Conservation (phyloP, 208 protist genomes). For the Novymonas esmeraldas region DNA sequence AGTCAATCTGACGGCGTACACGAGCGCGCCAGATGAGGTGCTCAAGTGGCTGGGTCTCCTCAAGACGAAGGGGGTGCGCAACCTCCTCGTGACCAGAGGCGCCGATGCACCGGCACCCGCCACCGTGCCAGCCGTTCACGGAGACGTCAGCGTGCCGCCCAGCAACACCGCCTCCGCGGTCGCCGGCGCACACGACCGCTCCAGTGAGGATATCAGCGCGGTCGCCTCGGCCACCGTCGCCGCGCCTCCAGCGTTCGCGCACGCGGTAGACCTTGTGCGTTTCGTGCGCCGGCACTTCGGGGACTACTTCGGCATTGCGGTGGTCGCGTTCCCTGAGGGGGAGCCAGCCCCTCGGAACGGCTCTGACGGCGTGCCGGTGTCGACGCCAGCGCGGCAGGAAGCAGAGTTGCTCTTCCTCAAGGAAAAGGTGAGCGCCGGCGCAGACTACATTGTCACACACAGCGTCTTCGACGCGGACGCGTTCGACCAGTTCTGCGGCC, state of each 20-base stretch:
- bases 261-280: slow-evolving; percentile 91
- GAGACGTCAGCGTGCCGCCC: background rate
- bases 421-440: slow-evolving; percentile 93
- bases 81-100: slow-evolving; percentile 71
- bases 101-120: background rate
- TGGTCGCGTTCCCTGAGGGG: slow-evolving; percentile 78
- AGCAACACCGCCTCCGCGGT: background rate
- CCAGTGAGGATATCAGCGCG: background rate
- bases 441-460: slow-evolving; percentile 96
- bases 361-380: slow-evolving; percentile 1
- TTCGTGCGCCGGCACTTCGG: slow-evolving; percentile 91
- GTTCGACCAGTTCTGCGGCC: slow-evolving; percentile 74
- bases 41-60: slow-evolving; percentile 62
- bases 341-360: slow-evolving; percentile 35
- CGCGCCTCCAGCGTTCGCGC: slow-evolving; percentile 78
- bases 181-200: background rate
- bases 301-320: slow-evolving; percentile 93
- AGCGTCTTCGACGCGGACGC: slow-evolving; percentile 90
- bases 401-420: slow-evolving; percentile 84
- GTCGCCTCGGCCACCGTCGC: background rate
- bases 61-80: slow-evolving; percentile 88
- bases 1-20: slow-evolving; percentile 95
- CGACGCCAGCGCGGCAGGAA: slow-evolving; percentile 30
- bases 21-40: slow-evolving; percentile 59
- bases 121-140: background rate